Evolutionary conservation across 306 rosid genomes (phyloP), one percentile per base, ranked within the genome.

Genomic region (Prunus campanulata): DNA sequence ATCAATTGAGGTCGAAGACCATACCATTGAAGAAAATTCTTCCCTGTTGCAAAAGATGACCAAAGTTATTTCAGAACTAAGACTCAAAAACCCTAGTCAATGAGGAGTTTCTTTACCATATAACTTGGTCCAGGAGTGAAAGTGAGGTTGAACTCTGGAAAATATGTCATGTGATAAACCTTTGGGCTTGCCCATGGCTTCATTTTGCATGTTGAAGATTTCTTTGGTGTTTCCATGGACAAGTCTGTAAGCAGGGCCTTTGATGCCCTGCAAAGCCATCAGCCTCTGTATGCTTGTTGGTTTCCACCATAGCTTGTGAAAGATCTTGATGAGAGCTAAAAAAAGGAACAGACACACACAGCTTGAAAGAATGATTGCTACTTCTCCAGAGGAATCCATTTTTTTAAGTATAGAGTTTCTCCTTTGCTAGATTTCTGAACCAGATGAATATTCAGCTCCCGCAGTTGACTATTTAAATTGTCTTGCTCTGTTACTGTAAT

Each of bases 201-300:
- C 77, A 25, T 57, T 77, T 29, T 35, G 7, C 76, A 64, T 71
- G 64, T 20, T 13, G 46, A 47, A 44, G 13, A 85, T 81, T 18
- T 85, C 83, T 70, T 70, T 67, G 22, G 66, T 16, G 72, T 32
- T 81, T 65, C 83, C 83, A 42, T 66, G 66, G 24, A 78, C 13
- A 22, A 81, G 65, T 39, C 47, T 75, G 66, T 78, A 75, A 71
- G 85, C 18, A 42, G 88, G 85, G 6, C 83, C 88, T 65, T 42
- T 54, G 71, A 85, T 81, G 76, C 85, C 85, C 51, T 75, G 78
- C 5, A 59, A 27, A 56, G 47, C 60, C 81, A 78, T 57, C 6
- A 27, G 0, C 18, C 74, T 19, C n/a, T 75, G 51, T 6, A 75
- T 25, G 11, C 47, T 71, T 42, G 7, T 78, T 15, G 85, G 88